Evolutionary conservation across 2,329 filamentous ascomycete species (phyloP), one percentile per base, ranked within the genome.

Genomic region (Colletotrichum graminicola): DNA sequence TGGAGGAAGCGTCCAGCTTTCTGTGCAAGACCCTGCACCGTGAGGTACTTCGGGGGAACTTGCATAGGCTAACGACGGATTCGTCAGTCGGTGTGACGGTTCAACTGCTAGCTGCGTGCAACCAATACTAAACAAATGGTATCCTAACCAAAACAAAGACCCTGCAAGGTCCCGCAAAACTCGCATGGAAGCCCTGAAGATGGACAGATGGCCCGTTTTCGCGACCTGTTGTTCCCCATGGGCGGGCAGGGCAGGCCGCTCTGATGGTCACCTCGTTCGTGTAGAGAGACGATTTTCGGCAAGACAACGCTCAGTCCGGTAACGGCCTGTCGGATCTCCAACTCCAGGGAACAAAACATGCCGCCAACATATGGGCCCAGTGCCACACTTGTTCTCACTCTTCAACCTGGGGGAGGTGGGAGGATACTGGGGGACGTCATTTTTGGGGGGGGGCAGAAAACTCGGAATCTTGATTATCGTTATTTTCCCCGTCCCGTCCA

Each of bases 21-120:
- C 29, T 29, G 29, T 29, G 45, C 51, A 59, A 36, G 29, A 12
- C 56, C 56, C 41, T 56, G 56, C 47, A 60, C 62, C 36, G 57
- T 45, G 34, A 7, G 49, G 32, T 54, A 41, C 60, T 59, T 68
- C 52, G 52, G 63, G 29, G 65, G 60, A 60, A 60, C 65, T 52
- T 60, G 59, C 68, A 60, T 71, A 68, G 65, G 59, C 65, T 67
- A 71, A 43, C 41, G 52, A 71, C 65, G 41, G 47, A 68, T 68
- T 68, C 65, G 65, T 68, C 55, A 68, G 68, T 54, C 68, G 68
- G 65, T 71, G 65, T 71, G 68, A 71, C 59, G 63, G 63, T 59
- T 51, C 54, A 60, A 55, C 65, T 52, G 54, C 65, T 68, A 63
- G 68, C 52, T 68, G 68, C 68, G 68, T 71, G 68, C 32, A 41